Evolutionary conservation across 306 rosid species (phyloP), one percentile per base, ranked within the genome.

Genomic region (Ammopiptanthus mongolicus): DNA sequence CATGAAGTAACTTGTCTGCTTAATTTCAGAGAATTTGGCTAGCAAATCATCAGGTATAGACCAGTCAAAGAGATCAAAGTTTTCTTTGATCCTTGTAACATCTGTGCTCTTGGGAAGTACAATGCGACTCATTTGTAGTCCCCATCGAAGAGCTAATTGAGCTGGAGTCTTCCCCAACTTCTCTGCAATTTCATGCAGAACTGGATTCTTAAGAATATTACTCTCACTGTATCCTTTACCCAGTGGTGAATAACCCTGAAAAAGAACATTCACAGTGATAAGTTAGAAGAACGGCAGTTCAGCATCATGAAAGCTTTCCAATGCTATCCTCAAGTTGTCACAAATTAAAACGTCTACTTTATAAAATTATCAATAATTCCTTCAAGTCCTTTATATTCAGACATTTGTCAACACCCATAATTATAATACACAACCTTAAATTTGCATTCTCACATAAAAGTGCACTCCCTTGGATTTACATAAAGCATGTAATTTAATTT

Each of bases 81-180:
- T 92, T 64, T 88, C 84, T 57, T 71, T 69, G 18, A 92, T 84
- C 71, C 89, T 90, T 1, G 58, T 67, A 6, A 75, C 78, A 44
- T 71, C 87, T 48, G 86, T 64, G 80, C 94, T 88, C 82, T 92
- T 92, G 31, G 96, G 96, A 37, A 92, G 83, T 33, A 90, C 63
- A 78, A 89, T 88, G 78, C 90, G 92, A 77, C 92, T 91, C 78
- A 81, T 80, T 69, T 92, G 94, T 3, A 90, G 81, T 56, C 96
- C 98, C 96, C 96, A 92, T 11, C 91, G 79, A 63, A 90, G 98
- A 78, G 88, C 88, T 37, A 88, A 84, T 69, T 92, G 98, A 0
- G 94, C 96, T 4, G 94, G 86, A 28, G 94, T 86, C 65, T 86
- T 92, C 76, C 94, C 86, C 25, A 88, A 48, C 34, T 88, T 86